A percentile compares a stretch with the other conserved stretches of the same genome.
Conservation (phyloP, 2,329 filamentous ascomycete genomes). For the Taxawa tesnikishii region DNA sequence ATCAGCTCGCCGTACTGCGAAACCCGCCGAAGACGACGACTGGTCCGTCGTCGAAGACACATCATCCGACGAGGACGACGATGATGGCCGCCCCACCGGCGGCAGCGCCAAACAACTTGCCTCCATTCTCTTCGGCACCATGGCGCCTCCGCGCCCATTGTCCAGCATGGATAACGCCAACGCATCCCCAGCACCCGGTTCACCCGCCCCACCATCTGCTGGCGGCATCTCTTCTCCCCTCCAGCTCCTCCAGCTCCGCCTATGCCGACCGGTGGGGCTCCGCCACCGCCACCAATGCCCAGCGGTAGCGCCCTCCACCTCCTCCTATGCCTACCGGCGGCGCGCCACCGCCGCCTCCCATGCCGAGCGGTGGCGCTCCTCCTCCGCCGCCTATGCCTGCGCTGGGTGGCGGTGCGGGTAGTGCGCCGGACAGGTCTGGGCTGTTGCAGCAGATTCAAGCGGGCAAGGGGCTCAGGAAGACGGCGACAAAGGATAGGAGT, state of each 20-base stretch:
- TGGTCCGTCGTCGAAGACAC: constrained; percentile 74
- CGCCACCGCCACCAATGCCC: constrained; percentile 30
- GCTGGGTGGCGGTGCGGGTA: constrained; percentile 18
- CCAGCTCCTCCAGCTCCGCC: constrained; percentile 35
- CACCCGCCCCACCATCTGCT: constrained; percentile 30
- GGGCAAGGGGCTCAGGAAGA: constrained; percentile 73
- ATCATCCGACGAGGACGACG: constrained; percentile 55
- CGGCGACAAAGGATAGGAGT: constrained; percentile 80
- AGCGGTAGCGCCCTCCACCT: constrained; percentile 32
- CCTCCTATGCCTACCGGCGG: constrained; percentile 20
- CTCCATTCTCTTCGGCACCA: constrained; percentile 90
- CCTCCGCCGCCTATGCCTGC: constrained; percentile 31
- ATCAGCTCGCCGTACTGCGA: constrained; percentile 39
- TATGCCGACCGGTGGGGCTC: constrained; percentile 30
- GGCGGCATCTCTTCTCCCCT: constrained; percentile 17
- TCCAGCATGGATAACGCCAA: constrained; percentile 55
- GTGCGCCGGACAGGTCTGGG: constrained; percentile 33
- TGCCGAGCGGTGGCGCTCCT: constrained; percentile 31
- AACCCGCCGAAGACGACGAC: constrained; percentile 53
- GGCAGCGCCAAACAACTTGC: constrained; percentile 83
- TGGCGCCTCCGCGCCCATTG: constrained; percentile 82
- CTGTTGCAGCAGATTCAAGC: constrained; percentile 74
- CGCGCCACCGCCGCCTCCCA: constrained; percentile 21
- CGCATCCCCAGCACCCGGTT: constrained; percentile 23
- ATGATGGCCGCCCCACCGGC: constrained; percentile 68